Base-by-base conservation (phyloP, 2,329 filamentous ascomycete genomes). In the Parafenestella ontariensis region DNA sequence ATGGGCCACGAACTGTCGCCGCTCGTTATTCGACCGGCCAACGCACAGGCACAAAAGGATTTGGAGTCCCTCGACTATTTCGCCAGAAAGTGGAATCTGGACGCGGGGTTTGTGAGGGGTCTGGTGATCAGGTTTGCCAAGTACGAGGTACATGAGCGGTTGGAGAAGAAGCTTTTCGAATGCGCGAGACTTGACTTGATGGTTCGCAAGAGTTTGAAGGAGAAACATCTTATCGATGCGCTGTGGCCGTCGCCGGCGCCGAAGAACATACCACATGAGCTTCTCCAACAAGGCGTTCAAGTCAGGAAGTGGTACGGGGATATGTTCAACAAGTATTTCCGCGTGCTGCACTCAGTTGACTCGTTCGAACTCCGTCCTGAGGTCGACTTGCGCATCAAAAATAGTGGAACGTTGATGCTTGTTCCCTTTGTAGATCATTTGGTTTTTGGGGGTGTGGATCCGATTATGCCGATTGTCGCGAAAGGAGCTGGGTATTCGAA, bases 271-370 rank as follows among this genome's bases (percentile, higher is more conserved):
- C 46, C 64, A 4, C 60, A 66, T 8, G 72, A 73, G 28, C 18
- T 73, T 29, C 46, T 74, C 7, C 56, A 68, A 10, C 72, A 75
- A 26, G 73, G 72, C 26, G 68, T 72, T 1, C 66, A 72, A 43
- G 70, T 74, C 1, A 54, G 73, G 9, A 58, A 61, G 29, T 76
- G 72, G 72, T 76, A 73, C 51, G 71, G 71, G 26, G 72, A 74
- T 46, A 76, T 76, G 73, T 74, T 75, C 39, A 56, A 63, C 15
- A 76, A 75, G 54, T 76, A 76, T 52, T 76, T 76, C 48, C 60
- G 52, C 3, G 56, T 64, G 15, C 55, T 76, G 24, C 68, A 66
- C 28, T 64, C 66, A 0, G 47, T 74, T 9, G 72, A 74, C 4
- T 64, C 73, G 10, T 75, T 74, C 23, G 45, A 62, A 23, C 54